These are phyloP conservation scores for Parastagonospora nodorum DNA, from an alignment of 2,329 filamentous ascomycete species.

Conservation along the genomic window DNA sequence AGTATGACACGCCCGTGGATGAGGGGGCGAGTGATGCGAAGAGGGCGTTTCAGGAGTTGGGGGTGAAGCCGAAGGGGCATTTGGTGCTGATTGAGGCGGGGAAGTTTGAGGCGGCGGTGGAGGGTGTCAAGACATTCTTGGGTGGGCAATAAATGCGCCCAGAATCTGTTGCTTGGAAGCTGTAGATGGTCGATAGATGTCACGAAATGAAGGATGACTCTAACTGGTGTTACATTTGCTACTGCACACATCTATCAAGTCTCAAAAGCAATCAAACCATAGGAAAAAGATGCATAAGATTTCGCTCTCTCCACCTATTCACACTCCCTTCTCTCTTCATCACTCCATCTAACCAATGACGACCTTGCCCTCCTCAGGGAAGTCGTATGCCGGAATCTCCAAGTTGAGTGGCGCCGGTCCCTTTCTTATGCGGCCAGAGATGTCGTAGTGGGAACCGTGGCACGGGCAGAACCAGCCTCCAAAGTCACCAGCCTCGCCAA, in stretches of 20 bases:
- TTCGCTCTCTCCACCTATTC: conserved; percentile 3
- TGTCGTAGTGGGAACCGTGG: conserved; percentile 99
- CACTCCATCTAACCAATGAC: conserved; percentile 77
- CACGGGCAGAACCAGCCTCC: conserved; percentile 99
- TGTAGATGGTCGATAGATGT: not conserved
- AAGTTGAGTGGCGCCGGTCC: conserved; percentile 97
- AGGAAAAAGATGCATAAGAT: conserved; percentile 26
- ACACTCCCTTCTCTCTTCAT: conserved; percentile 14
- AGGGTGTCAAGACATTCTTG: conserved; percentile 77
- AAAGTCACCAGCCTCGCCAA: conserved; percentile 96
- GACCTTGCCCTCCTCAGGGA: conserved; percentile 85
- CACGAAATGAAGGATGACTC: conserved; percentile 20
- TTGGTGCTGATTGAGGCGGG: conserved; percentile 83
- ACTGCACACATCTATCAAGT: conserved; percentile 39
- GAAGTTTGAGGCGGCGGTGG: conserved; percentile 77
- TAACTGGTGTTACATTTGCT: conserved; percentile 45
- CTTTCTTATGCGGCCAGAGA: conserved; percentile 97
- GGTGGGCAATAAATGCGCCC: conserved; percentile 45
- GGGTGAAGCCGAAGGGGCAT: conserved; percentile 81
- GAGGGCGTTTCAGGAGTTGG: conserved; percentile 90
- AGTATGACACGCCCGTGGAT: conserved; percentile 77
- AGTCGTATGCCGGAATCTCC: conserved; percentile 90
- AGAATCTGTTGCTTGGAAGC: not conserved
- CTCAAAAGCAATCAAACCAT: not conserved
- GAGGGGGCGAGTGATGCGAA: conserved; percentile 88